Conservation (phyloP, 148 eudicot species). For the Dysphania ambrosioides region DNA sequence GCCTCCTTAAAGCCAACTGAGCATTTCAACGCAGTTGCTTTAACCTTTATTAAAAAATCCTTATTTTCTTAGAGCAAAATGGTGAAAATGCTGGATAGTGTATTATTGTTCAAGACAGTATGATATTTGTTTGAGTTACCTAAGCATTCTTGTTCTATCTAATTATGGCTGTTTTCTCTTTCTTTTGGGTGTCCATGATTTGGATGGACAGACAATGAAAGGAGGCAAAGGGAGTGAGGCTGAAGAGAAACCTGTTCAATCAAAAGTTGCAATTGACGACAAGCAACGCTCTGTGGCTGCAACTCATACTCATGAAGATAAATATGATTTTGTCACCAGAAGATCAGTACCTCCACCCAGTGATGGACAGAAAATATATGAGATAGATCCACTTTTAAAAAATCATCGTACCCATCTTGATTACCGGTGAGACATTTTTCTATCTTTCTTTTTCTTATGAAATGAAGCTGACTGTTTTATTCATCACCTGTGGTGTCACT, state of each 20-base stretch:
- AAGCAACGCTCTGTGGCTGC: no score
- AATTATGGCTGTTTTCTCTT: neutral
- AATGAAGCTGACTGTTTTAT: neutral
- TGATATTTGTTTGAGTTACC: neutral
- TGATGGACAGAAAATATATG: conserved; percentile 76
- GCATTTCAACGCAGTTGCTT: neutral
- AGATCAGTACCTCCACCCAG: conserved; percentile 77
- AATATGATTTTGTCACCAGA: conserved; percentile 29
- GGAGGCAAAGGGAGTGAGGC: conserved; percentile 22
- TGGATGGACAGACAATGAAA: conserved; percentile 33
- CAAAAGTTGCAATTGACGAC: no score
- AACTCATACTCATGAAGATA: no score
- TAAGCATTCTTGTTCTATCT: neutral
- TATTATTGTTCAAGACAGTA: neutral
- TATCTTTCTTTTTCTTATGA: neutral
- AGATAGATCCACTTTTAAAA: conserved; percentile 67
- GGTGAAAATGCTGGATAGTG: neutral
- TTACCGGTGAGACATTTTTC: conserved; percentile 60
- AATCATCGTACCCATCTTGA: conserved; percentile 72
- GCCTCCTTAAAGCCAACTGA: neutral
- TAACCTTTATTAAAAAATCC: neutral
- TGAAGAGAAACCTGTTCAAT: conserved; percentile 16
- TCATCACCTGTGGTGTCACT: neutral
- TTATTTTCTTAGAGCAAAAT: neutral
- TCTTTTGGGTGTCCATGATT: conserved; percentile 41